Evolutionary conservation across 2,329 filamentous ascomycete species (phyloP), one percentile per base, ranked within the genome.

Genomic region (Phoma sp.): DNA sequence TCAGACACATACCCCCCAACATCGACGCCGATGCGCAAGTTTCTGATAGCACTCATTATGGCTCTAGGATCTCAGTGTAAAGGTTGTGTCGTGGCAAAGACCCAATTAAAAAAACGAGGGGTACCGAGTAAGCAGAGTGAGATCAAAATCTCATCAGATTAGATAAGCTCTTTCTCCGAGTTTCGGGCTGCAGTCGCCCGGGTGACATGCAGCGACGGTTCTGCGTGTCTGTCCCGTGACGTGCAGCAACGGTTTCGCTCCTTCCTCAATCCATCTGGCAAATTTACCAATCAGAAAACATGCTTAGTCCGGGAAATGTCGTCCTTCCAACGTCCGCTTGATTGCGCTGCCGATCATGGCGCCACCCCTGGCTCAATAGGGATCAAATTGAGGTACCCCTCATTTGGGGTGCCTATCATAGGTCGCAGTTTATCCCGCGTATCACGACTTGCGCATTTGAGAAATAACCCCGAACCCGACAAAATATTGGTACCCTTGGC

Each of bases 21-120:
- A 58, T 79, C 77, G 5, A 79, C 76, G 35, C 77, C 77, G 42
- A 79, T 76, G 32, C 77, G 71, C 42, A 78, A 55, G 22, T 66
- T 68, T 39, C 55, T 64, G 7, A 37, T 49, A 4, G 39, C 35
- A 29, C 43, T 22, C 63, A 66, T 22, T 61, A 66, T 67, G 18
- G 14, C 45, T 33, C n/a, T 9, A 29, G 22, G 40, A 45, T 29
- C 4, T 43, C n/a, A 25, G 22, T 37, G 30, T 18, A 33, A 23
- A 3, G 32, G 22, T 43, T 24, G 41, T 49, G 10, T 27, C 14
- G 14, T n/a, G 7, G 8, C 13, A 18, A 23, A 49, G 25, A 18
- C 47, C 47, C 51, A 56, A 51, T 39, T 18, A 18, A 14, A 42
- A 47, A 8, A 10, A 30, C 11, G 43, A 47, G 33, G 38, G 47